Percentiles rank a stretch among this genome's conserved stretches.
phyloP scores from a whole-genome alignment of 148 eudicot genomes.

The Rheum nobile region DNA sequence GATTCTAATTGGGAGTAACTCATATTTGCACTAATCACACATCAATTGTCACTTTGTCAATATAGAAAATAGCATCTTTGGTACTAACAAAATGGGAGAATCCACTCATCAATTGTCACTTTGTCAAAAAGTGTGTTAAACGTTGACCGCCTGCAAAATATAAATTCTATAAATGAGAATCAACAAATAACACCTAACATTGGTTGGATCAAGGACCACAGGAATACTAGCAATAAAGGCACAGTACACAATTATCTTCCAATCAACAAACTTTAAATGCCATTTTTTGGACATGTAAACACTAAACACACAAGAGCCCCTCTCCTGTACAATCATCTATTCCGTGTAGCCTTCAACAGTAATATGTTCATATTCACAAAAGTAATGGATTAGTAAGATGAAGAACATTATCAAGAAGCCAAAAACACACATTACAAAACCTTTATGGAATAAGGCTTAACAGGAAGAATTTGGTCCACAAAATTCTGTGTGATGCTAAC shows the following conservation, averaged over 20 bases:
- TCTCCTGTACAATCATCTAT: background rate
- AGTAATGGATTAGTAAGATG: background rate
- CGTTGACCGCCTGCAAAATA: no score
- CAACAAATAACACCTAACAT: background rate
- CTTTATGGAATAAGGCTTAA: background rate
- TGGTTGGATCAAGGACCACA: background rate
- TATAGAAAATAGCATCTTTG: no score
- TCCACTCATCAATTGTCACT: background rate
- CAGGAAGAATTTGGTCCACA: background rate
- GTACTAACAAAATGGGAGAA: background rate
- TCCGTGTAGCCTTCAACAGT: background rate
- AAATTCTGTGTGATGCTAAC: background rate
- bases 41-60: no score
- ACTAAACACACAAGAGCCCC: background rate
- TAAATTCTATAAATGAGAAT: background rate
- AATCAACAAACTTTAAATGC: background rate
- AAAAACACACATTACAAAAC: background rate
- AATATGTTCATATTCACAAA: background rate
- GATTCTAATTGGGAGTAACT: no score
- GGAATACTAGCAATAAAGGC: background rate
- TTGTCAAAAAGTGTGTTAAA: background rate
- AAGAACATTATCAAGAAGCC: background rate
- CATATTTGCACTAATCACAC: no score
- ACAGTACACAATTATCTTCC: background rate
- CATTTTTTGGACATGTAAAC: background rate